These are phyloP conservation scores for Naganishia vaughanmartiniae DNA, from an alignment of 768 basidiomycete genomes.

Conservation along the genomic window DNA sequence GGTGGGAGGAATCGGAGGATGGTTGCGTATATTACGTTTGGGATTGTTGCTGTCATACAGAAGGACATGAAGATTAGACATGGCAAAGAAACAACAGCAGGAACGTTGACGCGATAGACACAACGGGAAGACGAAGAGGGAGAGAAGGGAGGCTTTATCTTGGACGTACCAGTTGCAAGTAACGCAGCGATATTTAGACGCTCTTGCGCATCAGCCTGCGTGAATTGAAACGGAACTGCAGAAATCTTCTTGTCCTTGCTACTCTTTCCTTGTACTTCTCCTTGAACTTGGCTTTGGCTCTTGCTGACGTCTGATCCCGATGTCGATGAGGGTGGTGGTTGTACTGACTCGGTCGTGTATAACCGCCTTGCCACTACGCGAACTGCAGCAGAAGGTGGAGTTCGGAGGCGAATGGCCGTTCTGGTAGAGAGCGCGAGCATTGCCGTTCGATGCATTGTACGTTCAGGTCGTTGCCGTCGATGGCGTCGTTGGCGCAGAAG, in stretches of 20 bases:
- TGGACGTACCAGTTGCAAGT: conserved; percentile 37
- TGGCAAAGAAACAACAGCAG: not conserved
- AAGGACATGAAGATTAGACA: not conserved
- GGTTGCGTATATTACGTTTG: conserved; percentile 39
- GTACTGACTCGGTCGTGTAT: not conserved
- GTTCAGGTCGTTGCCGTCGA: too few species aligned
- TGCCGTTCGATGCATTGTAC: too few species aligned
- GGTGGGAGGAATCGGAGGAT: conserved; percentile 37
- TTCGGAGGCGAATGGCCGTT: not conserved
- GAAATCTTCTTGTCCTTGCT: conserved; percentile 34
- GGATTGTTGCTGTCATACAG: conserved; percentile 20
- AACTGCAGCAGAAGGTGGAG: not conserved
- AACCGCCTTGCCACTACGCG: not conserved
- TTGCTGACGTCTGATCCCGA: not conserved
- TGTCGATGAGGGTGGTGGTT: not conserved
- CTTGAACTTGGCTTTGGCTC: not conserved
- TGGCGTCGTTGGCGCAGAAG: not conserved
- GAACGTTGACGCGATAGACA: too few species aligned
- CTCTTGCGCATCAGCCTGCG: conserved; percentile 35
- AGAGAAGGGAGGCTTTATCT: too few species aligned
- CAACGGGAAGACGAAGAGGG: not conserved
- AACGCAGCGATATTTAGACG: conserved; percentile 38
- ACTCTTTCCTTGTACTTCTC: not conserved
- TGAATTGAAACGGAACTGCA: conserved; percentile 40
- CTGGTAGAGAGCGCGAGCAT: too few species aligned